phyloP scores from a whole-genome alignment of 2,329 filamentous ascomycete genomes.

The Hansfordia pulvinata region DNA sequence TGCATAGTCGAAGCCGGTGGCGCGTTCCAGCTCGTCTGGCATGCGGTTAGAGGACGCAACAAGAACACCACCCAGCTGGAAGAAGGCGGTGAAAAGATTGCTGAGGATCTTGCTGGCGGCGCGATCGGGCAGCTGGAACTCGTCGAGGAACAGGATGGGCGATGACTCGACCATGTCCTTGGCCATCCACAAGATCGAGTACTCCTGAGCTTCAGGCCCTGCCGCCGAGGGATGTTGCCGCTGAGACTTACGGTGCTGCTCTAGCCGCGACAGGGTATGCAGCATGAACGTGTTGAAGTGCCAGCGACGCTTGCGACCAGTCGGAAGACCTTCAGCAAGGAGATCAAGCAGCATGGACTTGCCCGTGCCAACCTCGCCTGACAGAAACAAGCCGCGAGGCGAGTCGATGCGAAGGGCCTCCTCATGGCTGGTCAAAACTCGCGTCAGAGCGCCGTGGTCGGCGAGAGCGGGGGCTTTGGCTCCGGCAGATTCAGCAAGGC shows the following conservation, averaged over 20 bases:
- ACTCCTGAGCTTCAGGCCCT: slow-evolving; percentile 38
- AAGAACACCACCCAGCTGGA: slow-evolving; percentile 68
- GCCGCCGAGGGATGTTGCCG: too few species aligned
- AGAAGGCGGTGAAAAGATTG: slow-evolving; percentile 66
- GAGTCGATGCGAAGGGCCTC: slow-evolving; percentile 58
- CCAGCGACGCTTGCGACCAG: slow-evolving; percentile 58
- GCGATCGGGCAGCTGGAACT: slow-evolving; percentile 72
- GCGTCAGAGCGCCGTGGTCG: slow-evolving; percentile 42
- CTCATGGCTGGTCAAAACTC: slow-evolving; percentile 57
- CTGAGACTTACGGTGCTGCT: slow-evolving; percentile 40
- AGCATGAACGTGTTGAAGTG: slow-evolving; percentile 85
- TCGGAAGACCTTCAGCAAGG: slow-evolving; percentile 66
- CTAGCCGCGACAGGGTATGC: slow-evolving; percentile 59
- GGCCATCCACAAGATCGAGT: slow-evolving; percentile 61
- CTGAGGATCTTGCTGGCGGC: slow-evolving; percentile 68
- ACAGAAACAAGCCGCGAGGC: slow-evolving; percentile 61
- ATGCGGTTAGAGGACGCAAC: slow-evolving; percentile 73
- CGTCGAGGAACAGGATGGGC: slow-evolving; percentile 68
- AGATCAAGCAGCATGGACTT: slow-evolving; percentile 80
- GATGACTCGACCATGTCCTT: slow-evolving; percentile 62
- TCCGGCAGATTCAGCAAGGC: too few species aligned
- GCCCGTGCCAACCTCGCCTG: slow-evolving; percentile 70
- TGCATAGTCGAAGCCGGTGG: slow-evolving; percentile 55
- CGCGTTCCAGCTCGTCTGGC: slow-evolving; percentile 69
- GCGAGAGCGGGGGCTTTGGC: too few species aligned